These are phyloP conservation scores for Celoporthe dispersa DNA, from an alignment of 2,329 filamentous ascomycete species.

Conservation along the genomic window DNA sequence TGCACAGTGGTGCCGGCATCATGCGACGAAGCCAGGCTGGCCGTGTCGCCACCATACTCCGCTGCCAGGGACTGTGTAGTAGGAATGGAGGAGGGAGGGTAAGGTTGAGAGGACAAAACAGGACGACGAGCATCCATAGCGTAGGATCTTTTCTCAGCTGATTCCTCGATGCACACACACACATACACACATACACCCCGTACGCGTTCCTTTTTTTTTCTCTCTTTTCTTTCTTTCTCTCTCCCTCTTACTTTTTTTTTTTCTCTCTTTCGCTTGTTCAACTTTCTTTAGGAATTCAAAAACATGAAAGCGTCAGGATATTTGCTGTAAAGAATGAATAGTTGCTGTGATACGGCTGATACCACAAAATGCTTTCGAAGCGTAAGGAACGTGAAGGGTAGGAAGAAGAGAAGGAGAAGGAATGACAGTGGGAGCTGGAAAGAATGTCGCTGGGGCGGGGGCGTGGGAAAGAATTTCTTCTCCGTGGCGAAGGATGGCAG, in stretches of 20 bases:
- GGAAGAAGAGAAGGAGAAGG: conserved; percentile 27
- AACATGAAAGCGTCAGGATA: conserved; percentile 7
- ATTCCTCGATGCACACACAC: conserved; percentile 34
- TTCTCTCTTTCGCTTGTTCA: conserved; percentile 39
- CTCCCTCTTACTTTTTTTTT: no score
- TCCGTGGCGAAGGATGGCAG: conserved; percentile 10
- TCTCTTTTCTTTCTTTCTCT: neutral
- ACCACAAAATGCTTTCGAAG: conserved; percentile 50
- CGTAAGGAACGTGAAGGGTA: conserved; percentile 44
- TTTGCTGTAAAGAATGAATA: conserved; percentile 35
- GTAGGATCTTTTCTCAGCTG: conserved; percentile 2
- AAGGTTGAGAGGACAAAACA: conserved; percentile 56
- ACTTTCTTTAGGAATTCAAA: conserved; percentile 36
- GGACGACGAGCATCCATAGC: conserved; percentile 49
- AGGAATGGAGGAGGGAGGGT: conserved; percentile 52
- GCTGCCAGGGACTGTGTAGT: conserved; percentile 31
- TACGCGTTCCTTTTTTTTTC: conserved; percentile 28
- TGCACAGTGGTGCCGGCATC: neutral
- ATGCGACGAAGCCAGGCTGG: conserved; percentile 8
- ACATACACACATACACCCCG: neutral
- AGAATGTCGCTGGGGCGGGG: conserved; percentile 15
- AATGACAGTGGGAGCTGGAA: conserved; percentile 26
- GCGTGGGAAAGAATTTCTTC: neutral
- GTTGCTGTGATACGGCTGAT: conserved; percentile 21
- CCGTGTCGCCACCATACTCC: conserved; percentile 16